Evolutionary conservation across 805 yeast species (phyloP).

Genomic region (Novakomyces olei): DNA sequence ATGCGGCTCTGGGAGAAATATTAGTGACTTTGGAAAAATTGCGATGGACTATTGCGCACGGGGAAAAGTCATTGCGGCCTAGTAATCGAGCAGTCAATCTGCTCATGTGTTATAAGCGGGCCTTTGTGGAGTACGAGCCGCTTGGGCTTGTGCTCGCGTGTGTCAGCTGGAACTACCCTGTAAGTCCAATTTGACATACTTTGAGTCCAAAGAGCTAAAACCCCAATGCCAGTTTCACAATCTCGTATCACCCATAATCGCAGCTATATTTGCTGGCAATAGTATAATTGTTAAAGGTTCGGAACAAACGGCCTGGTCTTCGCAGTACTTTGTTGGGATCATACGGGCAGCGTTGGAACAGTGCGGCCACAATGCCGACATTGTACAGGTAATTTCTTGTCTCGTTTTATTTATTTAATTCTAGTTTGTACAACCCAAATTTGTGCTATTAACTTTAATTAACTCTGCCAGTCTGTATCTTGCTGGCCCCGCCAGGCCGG

Average conservation of each 20-base stretch:
- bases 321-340: slow-evolving; percentile 51
- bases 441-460: too few relatives aligned
- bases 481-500: slow-evolving; percentile 83
- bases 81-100: slow-evolving; percentile 63
- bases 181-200: too few relatives aligned
- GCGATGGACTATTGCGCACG: slow-evolving; percentile 72
- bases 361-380: slow-evolving; percentile 55
- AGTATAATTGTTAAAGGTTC: slow-evolving; percentile 83
- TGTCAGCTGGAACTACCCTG: slow-evolving; percentile 92
- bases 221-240: slow-evolving; percentile 44
- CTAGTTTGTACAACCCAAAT: too few relatives aligned
- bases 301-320: slow-evolving; percentile 90
- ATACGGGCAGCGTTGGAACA: slow-evolving; percentile 49
- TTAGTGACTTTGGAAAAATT: slow-evolving; percentile 85
- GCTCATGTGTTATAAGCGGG: slow-evolving; percentile 66
- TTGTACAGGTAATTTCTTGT: slow-evolving; percentile 74
- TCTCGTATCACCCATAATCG: slow-evolving; percentile 74
- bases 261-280: slow-evolving; percentile 77
- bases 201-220: too few relatives aligned
- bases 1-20: slow-evolving; percentile 44
- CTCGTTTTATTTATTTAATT: too few relatives aligned
- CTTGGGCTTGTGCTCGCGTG: slow-evolving; percentile 73
- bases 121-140: slow-evolving; percentile 86
- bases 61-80: slow-evolving; percentile 45
- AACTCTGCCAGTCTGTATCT: too few relatives aligned